Conservation (phyloP, 2,329 filamentous ascomycete genomes). For the Stenocarpella maydis region DNA sequence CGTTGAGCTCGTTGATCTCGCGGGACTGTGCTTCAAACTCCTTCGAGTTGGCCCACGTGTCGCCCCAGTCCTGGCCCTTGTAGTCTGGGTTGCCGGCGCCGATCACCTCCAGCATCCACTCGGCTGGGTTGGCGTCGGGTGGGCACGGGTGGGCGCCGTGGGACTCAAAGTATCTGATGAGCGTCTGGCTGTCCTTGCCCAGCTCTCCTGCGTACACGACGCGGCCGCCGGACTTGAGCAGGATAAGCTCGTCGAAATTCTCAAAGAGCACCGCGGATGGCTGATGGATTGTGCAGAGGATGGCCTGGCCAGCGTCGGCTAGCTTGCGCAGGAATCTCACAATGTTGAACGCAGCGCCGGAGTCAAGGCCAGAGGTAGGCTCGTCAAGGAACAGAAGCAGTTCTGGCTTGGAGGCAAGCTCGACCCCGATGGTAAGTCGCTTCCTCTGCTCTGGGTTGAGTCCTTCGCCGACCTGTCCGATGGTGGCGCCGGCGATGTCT, state of each 20-base stretch:
- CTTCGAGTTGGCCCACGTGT: constrained; percentile 47
- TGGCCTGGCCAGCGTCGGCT: constrained; percentile 52
- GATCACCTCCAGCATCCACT: constrained; percentile 65
- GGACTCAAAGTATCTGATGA: constrained; percentile 65
- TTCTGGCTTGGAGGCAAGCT: constrained; percentile 75
- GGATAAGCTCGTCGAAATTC: constrained; percentile 60
- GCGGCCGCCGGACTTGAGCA: constrained; percentile 61
- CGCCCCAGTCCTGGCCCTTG: constrained; percentile 46
- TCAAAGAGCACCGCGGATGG: constrained; percentile 52
- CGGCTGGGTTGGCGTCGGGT: constrained; percentile 66
- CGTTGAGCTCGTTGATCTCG: constrained; percentile 40
- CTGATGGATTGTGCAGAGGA: constrained; percentile 56
- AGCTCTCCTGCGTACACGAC: constrained; percentile 66
- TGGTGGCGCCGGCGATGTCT: constrained; percentile 74
- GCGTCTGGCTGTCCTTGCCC: constrained; percentile 55
- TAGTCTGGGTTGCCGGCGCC: constrained; percentile 57
- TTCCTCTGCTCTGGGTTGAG: constrained; percentile 56
- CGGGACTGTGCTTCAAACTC: constrained; percentile 43
- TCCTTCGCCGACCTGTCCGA: constrained; percentile 74
- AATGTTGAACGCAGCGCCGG: constrained; percentile 77
- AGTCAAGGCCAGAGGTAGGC: constrained; percentile 77
- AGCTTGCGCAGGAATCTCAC: constrained; percentile 73
- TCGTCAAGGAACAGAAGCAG: constrained; percentile 79
- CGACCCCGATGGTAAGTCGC: constrained; percentile 77
- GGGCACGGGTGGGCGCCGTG: constrained; percentile 59